Base-by-base conservation (phyloP, 768 basidiomycete genomes). In the Leucocoprinus leucothites region DNA sequence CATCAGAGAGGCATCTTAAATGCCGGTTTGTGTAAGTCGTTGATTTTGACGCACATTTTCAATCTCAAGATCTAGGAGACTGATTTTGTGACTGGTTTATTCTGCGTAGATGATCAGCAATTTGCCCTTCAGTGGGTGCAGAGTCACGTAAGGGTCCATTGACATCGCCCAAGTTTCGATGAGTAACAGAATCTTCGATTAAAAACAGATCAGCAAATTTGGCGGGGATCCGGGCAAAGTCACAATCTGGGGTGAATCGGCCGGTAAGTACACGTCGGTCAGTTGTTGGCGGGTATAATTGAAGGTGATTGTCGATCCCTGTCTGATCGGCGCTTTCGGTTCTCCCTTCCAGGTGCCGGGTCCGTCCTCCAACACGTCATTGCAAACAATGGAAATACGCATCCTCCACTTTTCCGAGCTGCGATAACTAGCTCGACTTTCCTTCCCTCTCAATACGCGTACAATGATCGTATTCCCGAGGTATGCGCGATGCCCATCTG, bases 311-410 rank as follows among this genome's bases (percentile, higher is more conserved):
- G 24, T 31, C 21, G 3, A 19, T 21, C n/a, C 25, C n/a, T 36
- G 16, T 14, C 48, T 42, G 9, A 45, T 36, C 14, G 8, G 7
- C 16, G 22, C 28, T 18, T 24, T 19, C 36, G 5, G 5, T 31
- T 5, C 31, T 31, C 31, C 31, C 31, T 11, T 31, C 31, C 70
- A 51, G 76, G 75, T 53, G 80, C 74, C 36, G 79, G 78, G 2
- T 80, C 79, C 1, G 78, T 81, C 7, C 28, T 81, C 3, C 79
- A 81, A 50, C 79, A 81, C 35, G 44, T 79, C 1, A 61, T 81
- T 25, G 79, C 80, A 9, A 67, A 79, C 36, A 68, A 67, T 16
- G 79, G 80, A 19, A 66, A 71, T 31, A 81, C 78, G 0, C 57
- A 65, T 6, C 78, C 79, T 1, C 70, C 72, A 3, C 65, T 81